Evolutionary conservation across 2,329 filamentous ascomycete genomes (phyloP), one percentile per base, ranked within the genome.

Genomic region (Scopulariopsis brevicaulis): DNA sequence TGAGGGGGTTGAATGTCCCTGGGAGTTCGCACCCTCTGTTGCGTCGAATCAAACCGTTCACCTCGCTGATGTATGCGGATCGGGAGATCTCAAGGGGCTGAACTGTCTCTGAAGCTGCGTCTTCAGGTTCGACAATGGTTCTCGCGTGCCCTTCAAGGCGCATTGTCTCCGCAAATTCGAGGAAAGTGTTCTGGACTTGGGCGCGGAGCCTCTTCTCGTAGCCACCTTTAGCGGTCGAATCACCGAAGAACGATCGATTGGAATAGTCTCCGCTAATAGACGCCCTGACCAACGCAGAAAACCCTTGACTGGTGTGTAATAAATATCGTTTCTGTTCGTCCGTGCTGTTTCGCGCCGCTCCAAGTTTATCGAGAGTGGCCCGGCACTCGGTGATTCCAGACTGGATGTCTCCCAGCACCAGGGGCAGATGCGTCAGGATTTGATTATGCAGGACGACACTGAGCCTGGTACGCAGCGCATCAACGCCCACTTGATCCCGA

Each of bases 191-290:
- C 46, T 70, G 66, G n/a, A 69, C 51, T 5, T 60, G 51, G 1
- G 67, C 64, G 10, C 68, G 63, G 37, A 70, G 59, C 48, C 68
- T 59, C 18, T 59, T 57, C 53, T 61, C 53, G 35, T 74, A 74
- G 1, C 70, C 73, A 0, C 60, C 22, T 1, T 62, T 54, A 0
- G 67, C 65, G 11, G 66, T n/a, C n/a, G n/a, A n/a, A n/a, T n/a
- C 58, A 3, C 67, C 71, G 59, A 85, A 85, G 65, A 84, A 85
- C 0, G 62, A n/a, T n/a, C n/a, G 18, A 59, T 78, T 66, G 2
- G 69, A 72, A 59, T 84, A 85, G 0, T 69, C 70, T 0, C 82
- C 82, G n/a, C 79, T 71, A 0, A 77, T 65, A 0, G 78, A 76
- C 2, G 71, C 69, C 55, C 71, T 74, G 6, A 78, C 61, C 3